A percentile compares a stretch with the other conserved stretches of the same genome.
phyloP scores from a whole-genome alignment of 73 alveolate species.

The Paramecium octaurelia region DNA sequence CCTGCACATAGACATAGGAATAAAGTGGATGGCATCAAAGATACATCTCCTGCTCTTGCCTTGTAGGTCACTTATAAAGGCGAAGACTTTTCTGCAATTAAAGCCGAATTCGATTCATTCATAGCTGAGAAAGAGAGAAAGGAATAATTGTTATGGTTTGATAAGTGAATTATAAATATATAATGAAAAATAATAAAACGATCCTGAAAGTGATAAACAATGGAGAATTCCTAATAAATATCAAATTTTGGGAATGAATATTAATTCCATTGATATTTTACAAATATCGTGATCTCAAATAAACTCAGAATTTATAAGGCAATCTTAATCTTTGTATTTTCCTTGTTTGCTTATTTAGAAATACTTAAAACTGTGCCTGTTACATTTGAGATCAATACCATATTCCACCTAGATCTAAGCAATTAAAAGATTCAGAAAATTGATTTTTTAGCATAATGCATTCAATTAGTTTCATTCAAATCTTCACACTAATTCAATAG shows the following conservation, averaged over 20 bases:
- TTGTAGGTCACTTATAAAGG: conserved; percentile 81
- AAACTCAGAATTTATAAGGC: not conserved
- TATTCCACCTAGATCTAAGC: conserved; percentile 14
- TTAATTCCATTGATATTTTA: not conserved
- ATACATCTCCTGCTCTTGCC: conserved; percentile 79
- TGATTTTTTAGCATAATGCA: conserved; percentile 21
- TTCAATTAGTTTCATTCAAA: not conserved
- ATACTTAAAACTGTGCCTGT: not conserved
- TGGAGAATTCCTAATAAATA: too few species aligned
- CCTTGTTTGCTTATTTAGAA: not conserved
- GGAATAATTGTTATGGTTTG: conserved; percentile 74
- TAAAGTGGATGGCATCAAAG: conserved; percentile 71
- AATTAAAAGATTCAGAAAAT: not conserved
- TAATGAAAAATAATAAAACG: not conserved
- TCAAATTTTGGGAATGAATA: conserved; percentile 13
- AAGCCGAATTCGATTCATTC: conserved; percentile 78
- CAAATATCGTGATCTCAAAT: not conserved
- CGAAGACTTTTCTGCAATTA: conserved; percentile 77
- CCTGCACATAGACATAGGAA: conserved; percentile 71
- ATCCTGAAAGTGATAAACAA: too few species aligned
- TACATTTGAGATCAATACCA: not conserved
- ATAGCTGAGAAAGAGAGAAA: conserved; percentile 74
- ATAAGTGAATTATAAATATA: conserved; percentile 48
- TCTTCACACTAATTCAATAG: not conserved
- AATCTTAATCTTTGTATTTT: not conserved